Evolutionary conservation across 2,329 filamentous ascomycete genomes (phyloP).

Genomic region (Exophiala bonariae): DNA sequence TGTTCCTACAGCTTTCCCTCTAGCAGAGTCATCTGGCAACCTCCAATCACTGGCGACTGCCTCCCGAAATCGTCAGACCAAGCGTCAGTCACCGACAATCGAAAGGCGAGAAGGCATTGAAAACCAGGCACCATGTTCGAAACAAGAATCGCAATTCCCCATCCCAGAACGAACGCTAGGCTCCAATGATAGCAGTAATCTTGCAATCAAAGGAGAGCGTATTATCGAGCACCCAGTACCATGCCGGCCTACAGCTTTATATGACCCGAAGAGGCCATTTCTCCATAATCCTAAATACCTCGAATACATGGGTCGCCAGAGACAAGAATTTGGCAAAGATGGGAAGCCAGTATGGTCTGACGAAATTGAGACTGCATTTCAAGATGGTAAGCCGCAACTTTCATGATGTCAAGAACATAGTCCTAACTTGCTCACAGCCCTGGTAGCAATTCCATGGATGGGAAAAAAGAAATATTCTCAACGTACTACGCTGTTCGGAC

Average conservation of each 20-base stretch:
- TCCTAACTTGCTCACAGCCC: constrained; percentile 36
- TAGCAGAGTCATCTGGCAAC: constrained; percentile 45
- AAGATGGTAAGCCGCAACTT: constrained; percentile 41
- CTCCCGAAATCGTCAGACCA: no score
- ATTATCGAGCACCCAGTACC: constrained; percentile 5
- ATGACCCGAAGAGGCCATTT: constrained; percentile 18
- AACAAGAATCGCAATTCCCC: constrained; percentile 12
- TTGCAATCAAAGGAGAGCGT: constrained; percentile 7
- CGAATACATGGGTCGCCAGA: constrained; percentile 44
- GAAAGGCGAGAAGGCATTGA: constrained; percentile 30
- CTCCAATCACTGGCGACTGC: no score
- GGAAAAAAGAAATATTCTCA: constrained; percentile 55
- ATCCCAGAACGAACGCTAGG: constrained; percentile 22
- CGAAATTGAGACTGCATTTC: constrained; percentile 48
- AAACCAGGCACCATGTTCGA: constrained; percentile 20
- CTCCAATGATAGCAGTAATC: constrained; percentile 23
- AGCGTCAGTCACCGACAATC: no score
- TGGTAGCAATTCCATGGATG: constrained; percentile 58
- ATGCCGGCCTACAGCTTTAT: constrained; percentile 3
- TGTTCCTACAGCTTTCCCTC: constrained; percentile 1
- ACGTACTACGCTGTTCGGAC: constrained; percentile 55
- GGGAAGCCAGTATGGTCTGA: constrained; percentile 48
- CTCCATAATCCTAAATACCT: constrained; percentile 38
- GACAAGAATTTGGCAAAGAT: constrained; percentile 44
- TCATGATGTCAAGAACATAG: neutral